Evolutionary conservation across 768 basidiomycete genomes (phyloP), one percentile per base, ranked within the genome.

Genomic region (Boletus vermiculosoides): DNA sequence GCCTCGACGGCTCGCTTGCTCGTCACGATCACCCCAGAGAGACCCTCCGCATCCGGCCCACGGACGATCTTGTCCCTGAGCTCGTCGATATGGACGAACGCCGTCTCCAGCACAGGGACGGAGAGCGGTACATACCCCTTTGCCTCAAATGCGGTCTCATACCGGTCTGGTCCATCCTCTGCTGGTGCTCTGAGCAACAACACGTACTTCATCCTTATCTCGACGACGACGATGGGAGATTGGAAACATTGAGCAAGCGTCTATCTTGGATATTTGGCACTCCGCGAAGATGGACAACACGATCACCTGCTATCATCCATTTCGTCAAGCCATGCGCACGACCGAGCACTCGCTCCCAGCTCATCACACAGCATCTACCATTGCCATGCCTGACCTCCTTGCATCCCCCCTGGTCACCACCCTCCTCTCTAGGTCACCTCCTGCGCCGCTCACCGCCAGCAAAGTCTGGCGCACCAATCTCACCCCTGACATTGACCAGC

Each of bases 1-100:
- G 88, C 89, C 47, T 92, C 88, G 58, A 85, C 85, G 0, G 87
- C 83, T 28, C 94, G 77, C 31, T 82, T 85, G 64, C 91, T 93
- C 4, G 93, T 96, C 22, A 94, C 65, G 46, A 94, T 79, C 7
- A 92, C 86, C 6, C 87, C 92, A 8, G 69, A 71, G 55, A 80
- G 73, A 20, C 57, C 61, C 20, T 67, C 58, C 2, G 23, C 50
- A 1, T 45, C 33, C 2, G 81, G 78, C 0, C 80, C 82, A 8
- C 55, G 41, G 1, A 60, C 50, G 18, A 90, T 69, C 49, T 80
- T 69, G 16, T 71, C 60, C 30, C 69, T 65, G 13, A 95, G 77
- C 13, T 55, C 46, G 0, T 76, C 66, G 12, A 80, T 57, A 61
- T 90, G 83, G 20, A 77, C 77, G 44, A 82, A 70, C 8, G 76